A percentile compares a stretch with the other conserved stretches of the same genome.
Evolutionary conservation across 2,329 filamentous ascomycete species (phyloP).

Genomic region (Davidsoniella virescens): DNA sequence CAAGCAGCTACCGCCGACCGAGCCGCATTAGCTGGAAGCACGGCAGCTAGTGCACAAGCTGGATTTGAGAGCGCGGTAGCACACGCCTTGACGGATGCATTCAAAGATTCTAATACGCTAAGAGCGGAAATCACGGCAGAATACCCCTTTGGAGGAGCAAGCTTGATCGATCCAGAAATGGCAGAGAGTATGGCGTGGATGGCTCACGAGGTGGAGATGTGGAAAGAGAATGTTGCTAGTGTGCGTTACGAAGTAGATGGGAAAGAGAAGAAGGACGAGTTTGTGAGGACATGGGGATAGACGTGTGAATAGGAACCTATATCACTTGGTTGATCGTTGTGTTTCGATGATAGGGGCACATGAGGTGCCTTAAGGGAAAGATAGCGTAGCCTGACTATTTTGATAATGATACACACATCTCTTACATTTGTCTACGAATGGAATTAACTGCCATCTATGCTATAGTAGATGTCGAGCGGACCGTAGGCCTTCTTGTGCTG

Average conservation of each 20-base stretch:
- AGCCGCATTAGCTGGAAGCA: slow-evolving; percentile 26
- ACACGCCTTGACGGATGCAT: slow-evolving; percentile 30
- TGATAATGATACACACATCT: no score
- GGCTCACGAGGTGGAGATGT: slow-evolving; percentile 25
- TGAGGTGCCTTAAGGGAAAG: no score
- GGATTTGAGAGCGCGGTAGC: slow-evolving; percentile 30
- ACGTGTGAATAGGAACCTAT: background rate
- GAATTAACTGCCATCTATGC: no score
- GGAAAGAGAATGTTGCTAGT: no score
- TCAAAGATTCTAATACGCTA: slow-evolving; percentile 31
- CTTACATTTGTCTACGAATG: no score
- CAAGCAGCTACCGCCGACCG: slow-evolving; percentile 26
- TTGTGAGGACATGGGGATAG: slow-evolving; percentile 28
- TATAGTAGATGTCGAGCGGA: no score
- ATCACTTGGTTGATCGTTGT: no score
- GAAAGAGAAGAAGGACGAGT: slow-evolving; percentile 32
- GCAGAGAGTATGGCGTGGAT: slow-evolving; percentile 33
- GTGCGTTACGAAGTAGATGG: slow-evolving; percentile 19
- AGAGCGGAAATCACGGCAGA: slow-evolving; percentile 37
- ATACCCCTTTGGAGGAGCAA: slow-evolving; percentile 30
- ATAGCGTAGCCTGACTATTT: no score
- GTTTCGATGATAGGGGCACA: no score
- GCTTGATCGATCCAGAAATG: slow-evolving; percentile 36
- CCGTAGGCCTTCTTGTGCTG: no score
- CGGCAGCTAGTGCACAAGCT: slow-evolving; percentile 30